Evolutionary conservation across 2,329 filamentous ascomycete species (phyloP).

Genomic region (Zymoseptoria passerinii): DNA sequence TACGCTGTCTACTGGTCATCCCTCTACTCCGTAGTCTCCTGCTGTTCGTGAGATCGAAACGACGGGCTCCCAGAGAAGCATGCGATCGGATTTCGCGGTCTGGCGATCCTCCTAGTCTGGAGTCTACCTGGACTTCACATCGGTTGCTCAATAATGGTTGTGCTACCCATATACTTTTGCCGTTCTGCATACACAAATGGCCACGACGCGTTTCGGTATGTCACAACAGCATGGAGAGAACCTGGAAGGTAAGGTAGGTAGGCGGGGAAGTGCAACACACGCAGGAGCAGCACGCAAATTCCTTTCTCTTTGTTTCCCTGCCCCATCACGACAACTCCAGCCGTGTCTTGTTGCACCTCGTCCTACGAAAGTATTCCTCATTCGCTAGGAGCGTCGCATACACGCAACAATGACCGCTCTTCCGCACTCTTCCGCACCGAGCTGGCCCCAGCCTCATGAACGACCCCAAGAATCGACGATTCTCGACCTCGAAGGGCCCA

Average conservation of each 20-base stretch:
- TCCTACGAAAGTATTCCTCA: not conserved
- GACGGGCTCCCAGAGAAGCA: too few species aligned
- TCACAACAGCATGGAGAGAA: too few species aligned
- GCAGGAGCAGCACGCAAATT: not conserved
- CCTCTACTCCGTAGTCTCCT: too few species aligned
- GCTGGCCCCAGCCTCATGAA: not conserved
- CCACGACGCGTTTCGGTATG: too few species aligned
- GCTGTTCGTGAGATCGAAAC: too few species aligned
- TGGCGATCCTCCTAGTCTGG: too few species aligned
- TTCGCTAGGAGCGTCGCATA: not conserved
- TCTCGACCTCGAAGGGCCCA: constrained; percentile 14
- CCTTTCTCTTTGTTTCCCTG: not conserved
- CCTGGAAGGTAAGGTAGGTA: too few species aligned
- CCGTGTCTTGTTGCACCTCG: constrained; percentile 1
- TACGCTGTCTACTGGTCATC: too few species aligned
- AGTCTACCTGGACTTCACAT: too few species aligned
- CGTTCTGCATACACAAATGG: too few species aligned
- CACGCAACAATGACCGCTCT: constrained; percentile 2
- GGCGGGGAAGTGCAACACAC: not conserved
- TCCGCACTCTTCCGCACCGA: constrained; percentile 5
- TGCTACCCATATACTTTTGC: too few species aligned
- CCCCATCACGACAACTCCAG: not conserved
- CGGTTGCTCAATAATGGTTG: too few species aligned
- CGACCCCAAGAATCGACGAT: constrained; percentile 8
- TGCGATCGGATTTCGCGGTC: not conserved